Evolutionary conservation across 495 filamentous ascomycete species (phyloP).

Genomic region (Penicillium soppii): DNA sequence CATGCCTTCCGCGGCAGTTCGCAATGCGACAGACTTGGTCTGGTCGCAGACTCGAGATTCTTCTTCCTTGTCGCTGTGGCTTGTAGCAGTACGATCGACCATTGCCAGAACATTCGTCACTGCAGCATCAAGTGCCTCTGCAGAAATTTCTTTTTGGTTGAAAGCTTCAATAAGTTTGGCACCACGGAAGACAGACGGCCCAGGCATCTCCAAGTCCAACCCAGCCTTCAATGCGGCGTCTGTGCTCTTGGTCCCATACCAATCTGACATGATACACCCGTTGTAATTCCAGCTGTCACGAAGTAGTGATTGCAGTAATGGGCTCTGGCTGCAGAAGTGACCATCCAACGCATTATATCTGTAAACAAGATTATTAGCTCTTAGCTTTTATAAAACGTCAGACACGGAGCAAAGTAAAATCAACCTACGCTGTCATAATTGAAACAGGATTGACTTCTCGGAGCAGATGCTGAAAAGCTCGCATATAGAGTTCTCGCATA

Average conservation of each 20-base stretch:
- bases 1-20: background rate
- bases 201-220: background rate
- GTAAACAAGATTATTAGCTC: background rate
- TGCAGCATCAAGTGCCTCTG: background rate
- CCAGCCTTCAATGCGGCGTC: background rate
- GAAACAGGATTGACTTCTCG: slow-evolving; percentile 54
- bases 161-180: background rate
- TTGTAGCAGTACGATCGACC: background rate
- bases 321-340: background rate
- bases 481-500: slow-evolving; percentile 56
- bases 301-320: background rate
- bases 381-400: background rate
- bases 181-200: background rate
- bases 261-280: background rate
- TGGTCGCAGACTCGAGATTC: background rate
- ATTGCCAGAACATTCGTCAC: background rate
- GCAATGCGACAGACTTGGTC: background rate
- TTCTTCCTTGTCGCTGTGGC: background rate
- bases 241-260: background rate
- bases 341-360: background rate
- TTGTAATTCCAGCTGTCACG: background rate
- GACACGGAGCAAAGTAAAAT: background rate
- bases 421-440: slow-evolving; percentile 61
- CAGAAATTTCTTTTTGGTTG: background rate
- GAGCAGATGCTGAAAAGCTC: slow-evolving; percentile 64